Conservation (phyloP, 306 rosid genomes). For the Lathyrus aphaca region DNA sequence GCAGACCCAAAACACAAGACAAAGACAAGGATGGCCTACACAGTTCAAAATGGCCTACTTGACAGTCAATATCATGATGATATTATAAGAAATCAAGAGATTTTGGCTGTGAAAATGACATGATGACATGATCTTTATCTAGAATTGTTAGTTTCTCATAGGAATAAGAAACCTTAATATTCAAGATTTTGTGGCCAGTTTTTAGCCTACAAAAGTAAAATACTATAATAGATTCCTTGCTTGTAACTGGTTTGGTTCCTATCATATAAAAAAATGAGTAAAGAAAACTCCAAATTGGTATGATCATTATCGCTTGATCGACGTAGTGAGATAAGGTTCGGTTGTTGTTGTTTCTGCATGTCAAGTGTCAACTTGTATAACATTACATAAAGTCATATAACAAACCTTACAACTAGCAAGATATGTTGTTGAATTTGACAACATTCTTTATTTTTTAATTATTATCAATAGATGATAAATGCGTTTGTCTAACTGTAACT, state of each 20-base stretch:
- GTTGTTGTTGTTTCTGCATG: background rate
- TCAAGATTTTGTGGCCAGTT: constrained; percentile 28
- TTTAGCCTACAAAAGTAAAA: constrained; percentile 7
- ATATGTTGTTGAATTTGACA: constrained; percentile 13
- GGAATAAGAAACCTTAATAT: constrained; percentile 12
- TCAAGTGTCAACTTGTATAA: background rate
- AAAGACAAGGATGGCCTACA: constrained; percentile 42
- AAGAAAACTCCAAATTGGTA: background rate
- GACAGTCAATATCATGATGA: constrained; percentile 14
- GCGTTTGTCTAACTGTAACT: background rate
- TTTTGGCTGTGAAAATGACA: constrained; percentile 28
- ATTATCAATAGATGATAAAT: background rate
- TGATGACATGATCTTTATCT: constrained; percentile 9
- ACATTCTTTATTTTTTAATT: background rate
- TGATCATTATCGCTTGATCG: too few species aligned
- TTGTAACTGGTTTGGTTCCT: background rate
- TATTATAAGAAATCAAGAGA: background rate
- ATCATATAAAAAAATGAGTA: background rate
- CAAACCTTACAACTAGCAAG: constrained; percentile 23
- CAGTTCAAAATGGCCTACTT: constrained; percentile 19
- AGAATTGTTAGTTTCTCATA: constrained; percentile 14
- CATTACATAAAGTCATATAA: constrained; percentile 4
- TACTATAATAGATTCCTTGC: constrained; percentile 19
- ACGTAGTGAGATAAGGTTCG: too few species aligned
- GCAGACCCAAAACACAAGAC: background rate